Evolutionary conservation across 2,329 filamentous ascomycete species (phyloP).

Genomic region (Penicillium sp.): DNA sequence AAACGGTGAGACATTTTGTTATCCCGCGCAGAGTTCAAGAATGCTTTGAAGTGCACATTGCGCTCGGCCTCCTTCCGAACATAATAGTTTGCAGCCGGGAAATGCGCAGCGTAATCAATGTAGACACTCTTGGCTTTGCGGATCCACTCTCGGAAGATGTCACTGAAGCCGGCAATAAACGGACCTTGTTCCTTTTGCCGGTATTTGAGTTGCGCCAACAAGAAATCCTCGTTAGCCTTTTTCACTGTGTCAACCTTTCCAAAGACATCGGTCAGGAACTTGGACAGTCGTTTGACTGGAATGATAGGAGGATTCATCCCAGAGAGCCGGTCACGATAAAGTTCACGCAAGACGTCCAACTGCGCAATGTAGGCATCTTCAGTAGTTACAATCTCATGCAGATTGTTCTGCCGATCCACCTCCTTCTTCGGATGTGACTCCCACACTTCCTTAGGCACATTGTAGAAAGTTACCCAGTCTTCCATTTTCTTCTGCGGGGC

Average conservation of each 20-base stretch:
- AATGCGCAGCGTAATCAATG: slow-evolving; percentile 85
- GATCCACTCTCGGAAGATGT: slow-evolving; percentile 98
- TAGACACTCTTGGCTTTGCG: slow-evolving; percentile 86
- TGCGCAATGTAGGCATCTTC: slow-evolving; percentile 91
- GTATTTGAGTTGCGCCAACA: slow-evolving; percentile 92
- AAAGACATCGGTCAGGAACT: slow-evolving; percentile 83
- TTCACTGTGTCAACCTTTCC: slow-evolving; percentile 86
- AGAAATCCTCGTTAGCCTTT: slow-evolving; percentile 86
- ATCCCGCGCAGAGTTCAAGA: slow-evolving; percentile 74
- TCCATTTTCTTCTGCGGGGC: slow-evolving; percentile 67
- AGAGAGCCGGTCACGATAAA: slow-evolving; percentile 80
- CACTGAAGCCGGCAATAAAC: slow-evolving; percentile 90
- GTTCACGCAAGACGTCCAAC: slow-evolving; percentile 75
- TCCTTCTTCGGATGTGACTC: slow-evolving; percentile 77
- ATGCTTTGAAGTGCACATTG: slow-evolving; percentile 82
- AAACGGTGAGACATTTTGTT: slow-evolving; percentile 79
- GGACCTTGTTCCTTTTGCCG: slow-evolving; percentile 95
- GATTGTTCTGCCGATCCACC: slow-evolving; percentile 84
- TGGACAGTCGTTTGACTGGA: slow-evolving; percentile 69
- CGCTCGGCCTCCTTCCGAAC: slow-evolving; percentile 80
- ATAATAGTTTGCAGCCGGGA: slow-evolving; percentile 77
- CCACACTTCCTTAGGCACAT: slow-evolving; percentile 72
- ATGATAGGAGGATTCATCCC: slow-evolving; percentile 76
- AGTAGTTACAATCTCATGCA: slow-evolving; percentile 92
- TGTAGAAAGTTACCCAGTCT: slow-evolving; percentile 90